Evolutionary conservation across 352 stramenopile species (phyloP).

Genomic region (Globisporangium perplexum): DNA sequence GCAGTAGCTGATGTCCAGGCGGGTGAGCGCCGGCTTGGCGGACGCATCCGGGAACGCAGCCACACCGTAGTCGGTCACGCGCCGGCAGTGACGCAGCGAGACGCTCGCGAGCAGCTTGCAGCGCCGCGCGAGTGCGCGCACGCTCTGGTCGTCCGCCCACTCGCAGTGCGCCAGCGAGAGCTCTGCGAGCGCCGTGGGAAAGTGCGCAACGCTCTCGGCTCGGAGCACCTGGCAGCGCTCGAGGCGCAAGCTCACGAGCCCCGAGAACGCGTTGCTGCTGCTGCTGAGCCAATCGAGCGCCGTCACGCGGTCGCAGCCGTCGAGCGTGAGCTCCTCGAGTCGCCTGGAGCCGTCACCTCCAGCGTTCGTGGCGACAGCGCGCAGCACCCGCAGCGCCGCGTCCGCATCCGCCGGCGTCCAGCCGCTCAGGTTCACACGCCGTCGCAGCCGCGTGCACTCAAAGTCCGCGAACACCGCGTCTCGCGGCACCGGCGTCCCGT

Average conservation of each 20-base stretch:
- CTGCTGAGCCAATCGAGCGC: slow-evolving; percentile 6
- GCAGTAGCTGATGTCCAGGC: slow-evolving; percentile 53
- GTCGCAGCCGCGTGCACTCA: slow-evolving; percentile 17
- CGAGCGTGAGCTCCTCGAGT: slow-evolving; percentile 19
- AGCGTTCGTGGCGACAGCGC: neutral
- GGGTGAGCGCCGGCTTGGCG: slow-evolving; percentile 19
- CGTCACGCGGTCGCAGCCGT: slow-evolving; percentile 21
- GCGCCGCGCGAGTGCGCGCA: slow-evolving; percentile 30
- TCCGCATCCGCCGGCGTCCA: slow-evolving; percentile 46
- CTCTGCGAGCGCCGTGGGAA: slow-evolving; percentile 26
- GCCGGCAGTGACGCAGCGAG: slow-evolving; percentile 38
- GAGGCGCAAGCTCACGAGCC: slow-evolving; percentile 12
- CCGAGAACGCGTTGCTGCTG: slow-evolving; percentile 1
- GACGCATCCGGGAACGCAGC: slow-evolving; percentile 42
- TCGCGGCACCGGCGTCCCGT: slow-evolving; percentile 5
- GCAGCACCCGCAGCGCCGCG: slow-evolving; percentile 28
- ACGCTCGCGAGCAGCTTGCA: slow-evolving; percentile 32
- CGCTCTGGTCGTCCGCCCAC: slow-evolving; percentile 53
- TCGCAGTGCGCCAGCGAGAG: slow-evolving; percentile 60
- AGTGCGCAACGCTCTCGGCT: slow-evolving; percentile 5
- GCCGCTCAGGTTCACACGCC: slow-evolving; percentile 45
- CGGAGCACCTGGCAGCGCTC: slow-evolving; percentile 18
- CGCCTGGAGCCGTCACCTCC: neutral
- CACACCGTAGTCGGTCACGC: slow-evolving; percentile 66
- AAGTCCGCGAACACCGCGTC: slow-evolving; percentile 16